Evolutionary conservation across 495 filamentous ascomycete genomes (phyloP), one percentile per base, ranked within the genome.

Genomic region (Lentithecium fluviatile): DNA sequence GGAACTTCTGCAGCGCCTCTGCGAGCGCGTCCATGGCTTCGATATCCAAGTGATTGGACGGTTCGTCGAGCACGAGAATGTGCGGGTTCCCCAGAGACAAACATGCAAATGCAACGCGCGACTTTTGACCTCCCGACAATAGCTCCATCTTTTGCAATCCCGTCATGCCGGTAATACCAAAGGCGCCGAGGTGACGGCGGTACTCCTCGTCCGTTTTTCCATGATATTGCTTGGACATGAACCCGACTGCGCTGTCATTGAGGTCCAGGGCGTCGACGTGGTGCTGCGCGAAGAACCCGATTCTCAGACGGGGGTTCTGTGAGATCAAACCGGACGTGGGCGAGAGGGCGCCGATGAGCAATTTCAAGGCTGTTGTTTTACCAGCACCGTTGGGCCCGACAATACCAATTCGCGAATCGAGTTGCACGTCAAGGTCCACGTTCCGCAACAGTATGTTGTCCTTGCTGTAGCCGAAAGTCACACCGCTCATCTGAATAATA

Each of bases 211-310:
- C 94, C 2, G 87, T 86, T 74, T 84, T 89, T 21, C 94, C 94
- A 0, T 89, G 91, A 70, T 90, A 97, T 37, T 82, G 85, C 74
- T 91, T 92, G 21, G 95, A 81, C 90, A 97, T 97, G 79, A 97
- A 99, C 62, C 85, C 85, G 49, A 99, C 94, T 43, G 94, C 89
- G 65, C 85, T 90, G 65, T 82, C 83, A 45, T 83, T 95, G 69
- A 97, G 78, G 74, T 99, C 94, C 48, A 99, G 78, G 46, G 91
- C 94, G 75, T 99, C 94, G 62, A 99, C 92, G 77, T 99, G 94
- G 72, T 99, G 94, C 74, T 99, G 94, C 6, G 94, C 94, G 71
- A 99, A 99, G 82, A 95, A 99, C 3, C 92, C 94, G 58, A 97
- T 81, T 40, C 94, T 83, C 34, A 99, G 78, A 43, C 94, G 83